phyloP scores from a whole-genome alignment of 495 filamentous ascomycete species.

The Aspergillus avenaceus region DNA sequence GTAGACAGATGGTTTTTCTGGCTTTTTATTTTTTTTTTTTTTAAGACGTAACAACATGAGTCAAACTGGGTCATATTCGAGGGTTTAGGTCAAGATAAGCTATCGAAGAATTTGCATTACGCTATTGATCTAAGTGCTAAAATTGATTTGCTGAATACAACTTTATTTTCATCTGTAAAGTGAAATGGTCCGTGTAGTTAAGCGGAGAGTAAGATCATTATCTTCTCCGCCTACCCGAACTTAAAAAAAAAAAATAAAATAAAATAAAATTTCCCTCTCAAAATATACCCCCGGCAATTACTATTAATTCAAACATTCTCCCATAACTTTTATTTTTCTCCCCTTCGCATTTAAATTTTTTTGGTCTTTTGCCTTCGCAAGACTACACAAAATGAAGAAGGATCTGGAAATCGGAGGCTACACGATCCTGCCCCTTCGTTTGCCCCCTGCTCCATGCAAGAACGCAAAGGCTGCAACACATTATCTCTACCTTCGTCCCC shows the following conservation, averaged over 20 bases:
- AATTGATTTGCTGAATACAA: too few species aligned
- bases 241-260: conserved; percentile 13
- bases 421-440: conserved; percentile 46
- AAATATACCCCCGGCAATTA: conserved; percentile 1
- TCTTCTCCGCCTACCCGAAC: conserved; percentile 14
- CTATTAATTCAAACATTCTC: neutral
- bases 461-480: conserved; percentile 59
- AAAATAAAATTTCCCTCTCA: conserved; percentile 10
- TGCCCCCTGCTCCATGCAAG: conserved; percentile 55
- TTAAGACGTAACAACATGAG: too few species aligned
- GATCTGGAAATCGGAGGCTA: conserved; percentile 46
- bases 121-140: neutral
- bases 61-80: neutral
- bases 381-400: conserved; percentile 41
- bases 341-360: conserved; percentile 6
- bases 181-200: neutral
- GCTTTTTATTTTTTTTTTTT: conserved; percentile 1
- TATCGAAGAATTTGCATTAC: neutral
- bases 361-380: too few species aligned
- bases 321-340: neutral
- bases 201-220: too few species aligned
- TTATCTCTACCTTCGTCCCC: conserved; percentile 80
- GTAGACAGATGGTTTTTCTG: conserved; percentile 12
- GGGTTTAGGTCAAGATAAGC: neutral
- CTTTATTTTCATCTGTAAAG: too few species aligned